phyloP scores from a whole-genome alignment of 306 rosid genomes.

The Dalbergia cochinchinensis region DNA sequence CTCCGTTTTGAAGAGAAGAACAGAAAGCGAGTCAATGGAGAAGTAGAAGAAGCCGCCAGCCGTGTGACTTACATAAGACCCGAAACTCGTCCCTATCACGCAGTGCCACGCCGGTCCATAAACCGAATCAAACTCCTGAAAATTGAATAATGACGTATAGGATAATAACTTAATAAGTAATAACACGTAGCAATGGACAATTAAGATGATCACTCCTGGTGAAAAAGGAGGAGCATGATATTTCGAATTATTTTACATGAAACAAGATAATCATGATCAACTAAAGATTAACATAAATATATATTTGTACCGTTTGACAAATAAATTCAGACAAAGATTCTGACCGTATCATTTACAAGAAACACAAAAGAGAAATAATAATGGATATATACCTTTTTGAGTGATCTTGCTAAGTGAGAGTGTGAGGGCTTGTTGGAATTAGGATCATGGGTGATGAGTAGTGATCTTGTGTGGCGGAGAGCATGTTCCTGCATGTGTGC shows the following conservation, averaged over 20 bases:
- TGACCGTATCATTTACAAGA: no score
- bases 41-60: conserved; percentile 67
- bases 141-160: not conserved
- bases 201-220: no score
- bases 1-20: conserved; percentile 78
- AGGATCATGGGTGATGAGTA: conserved; percentile 38
- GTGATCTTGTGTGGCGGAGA: conserved; percentile 58
- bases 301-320: no score
- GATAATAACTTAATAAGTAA: no score
- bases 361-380: not conserved
- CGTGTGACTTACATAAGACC: conserved; percentile 74
- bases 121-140: conserved; percentile 62
- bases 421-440: conserved; percentile 48
- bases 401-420: conserved; percentile 68
- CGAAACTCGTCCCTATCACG: conserved; percentile 76
- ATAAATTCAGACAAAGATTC: no score
- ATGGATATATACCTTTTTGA: conserved; percentile 63
- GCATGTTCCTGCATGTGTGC: conserved; percentile 69
- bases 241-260: no score
- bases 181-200: no score
- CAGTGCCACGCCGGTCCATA: conserved; percentile 81
- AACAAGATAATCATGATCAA: no score
- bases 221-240: no score
- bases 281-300: no score
- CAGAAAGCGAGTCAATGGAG: conserved; percentile 67